phyloP scores from a whole-genome alignment of 2,329 filamentous ascomycete genomes.

The Gnomoniopsis smithogilvyi region DNA sequence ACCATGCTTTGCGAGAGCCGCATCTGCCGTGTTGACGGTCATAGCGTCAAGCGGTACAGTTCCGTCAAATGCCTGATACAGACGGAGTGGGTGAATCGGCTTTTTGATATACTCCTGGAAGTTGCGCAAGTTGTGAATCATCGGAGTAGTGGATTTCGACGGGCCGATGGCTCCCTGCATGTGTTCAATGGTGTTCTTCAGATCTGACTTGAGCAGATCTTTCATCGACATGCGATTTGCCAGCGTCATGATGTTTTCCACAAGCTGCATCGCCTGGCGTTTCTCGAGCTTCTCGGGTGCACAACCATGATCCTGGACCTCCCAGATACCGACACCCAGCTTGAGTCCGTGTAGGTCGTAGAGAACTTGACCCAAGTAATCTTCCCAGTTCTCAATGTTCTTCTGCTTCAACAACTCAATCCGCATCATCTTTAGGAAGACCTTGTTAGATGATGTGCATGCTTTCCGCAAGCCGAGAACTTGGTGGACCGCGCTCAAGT shows the following conservation, averaged over 20 bases:
- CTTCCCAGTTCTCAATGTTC: constrained; percentile 77
- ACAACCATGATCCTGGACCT: constrained; percentile 77
- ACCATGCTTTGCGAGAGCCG: constrained; percentile 71
- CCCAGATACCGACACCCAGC: constrained; percentile 64
- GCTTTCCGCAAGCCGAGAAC: constrained; percentile 79
- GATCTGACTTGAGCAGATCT: constrained; percentile 84
- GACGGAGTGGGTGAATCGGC: constrained; percentile 74
- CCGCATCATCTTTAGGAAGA: constrained; percentile 86
- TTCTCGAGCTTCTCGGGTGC: constrained; percentile 74
- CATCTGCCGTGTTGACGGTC: constrained; percentile 65
- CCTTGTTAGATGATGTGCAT: constrained; percentile 81
- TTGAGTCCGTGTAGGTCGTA: constrained; percentile 81
- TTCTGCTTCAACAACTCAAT: constrained; percentile 76
- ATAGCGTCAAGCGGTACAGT: constrained; percentile 71
- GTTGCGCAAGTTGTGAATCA: constrained; percentile 84
- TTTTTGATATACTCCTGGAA: constrained; percentile 78
- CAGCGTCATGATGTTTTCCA: constrained; percentile 79
- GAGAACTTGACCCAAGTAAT: constrained; percentile 80
- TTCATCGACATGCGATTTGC: constrained; percentile 84
- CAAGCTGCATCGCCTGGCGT: constrained; percentile 73
- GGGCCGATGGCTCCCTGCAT: constrained; percentile 84
- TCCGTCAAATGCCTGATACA: constrained; percentile 80
- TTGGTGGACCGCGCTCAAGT: constrained; percentile 77
- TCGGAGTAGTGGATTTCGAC: constrained; percentile 73
- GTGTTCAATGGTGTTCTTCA: constrained; percentile 87